phyloP scores from a whole-genome alignment of 495 filamentous ascomycete species.

The Daldinia bambusicola region DNA sequence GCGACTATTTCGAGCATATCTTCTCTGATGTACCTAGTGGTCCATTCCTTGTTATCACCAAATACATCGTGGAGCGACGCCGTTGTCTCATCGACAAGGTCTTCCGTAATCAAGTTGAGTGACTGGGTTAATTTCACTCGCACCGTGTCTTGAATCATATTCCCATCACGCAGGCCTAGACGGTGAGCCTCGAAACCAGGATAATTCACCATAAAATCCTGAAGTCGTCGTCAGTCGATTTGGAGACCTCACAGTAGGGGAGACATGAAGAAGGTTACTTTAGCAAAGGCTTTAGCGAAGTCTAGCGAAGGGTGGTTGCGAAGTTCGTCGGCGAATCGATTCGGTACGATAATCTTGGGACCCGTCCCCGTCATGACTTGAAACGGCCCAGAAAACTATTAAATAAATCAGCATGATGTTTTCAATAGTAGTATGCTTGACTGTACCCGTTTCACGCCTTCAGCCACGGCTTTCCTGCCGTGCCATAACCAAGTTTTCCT shows the following conservation, averaged over 20 bases:
- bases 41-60: constrained; percentile 41
- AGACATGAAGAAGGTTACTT: constrained; percentile 46
- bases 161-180: constrained; percentile 34
- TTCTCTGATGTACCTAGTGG: constrained; percentile 35
- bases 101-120: constrained; percentile 53
- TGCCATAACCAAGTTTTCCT: constrained; percentile 42
- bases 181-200: constrained; percentile 60
- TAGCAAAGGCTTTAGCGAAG: constrained; percentile 55
- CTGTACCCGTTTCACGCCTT: constrained; percentile 40
- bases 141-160: constrained; percentile 53
- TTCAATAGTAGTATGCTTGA: not conserved
- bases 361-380: constrained; percentile 48
- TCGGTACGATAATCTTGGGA: constrained; percentile 57
- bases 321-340: constrained; percentile 61
- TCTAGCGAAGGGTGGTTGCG: constrained; percentile 55
- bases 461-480: constrained; percentile 34
- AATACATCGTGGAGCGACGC: constrained; percentile 53
- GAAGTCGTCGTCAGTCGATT: constrained; percentile 4
- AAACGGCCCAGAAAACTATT: constrained; percentile 45
- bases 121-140: constrained; percentile 60
- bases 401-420: constrained; percentile 16
- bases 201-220: constrained; percentile 60
- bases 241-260: not conserved
- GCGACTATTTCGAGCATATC: constrained; percentile 56
- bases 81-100: constrained; percentile 58